Evolutionary conservation across 2,329 filamentous ascomycete genomes (phyloP).

Genomic region (Aspergillus floridensis): DNA sequence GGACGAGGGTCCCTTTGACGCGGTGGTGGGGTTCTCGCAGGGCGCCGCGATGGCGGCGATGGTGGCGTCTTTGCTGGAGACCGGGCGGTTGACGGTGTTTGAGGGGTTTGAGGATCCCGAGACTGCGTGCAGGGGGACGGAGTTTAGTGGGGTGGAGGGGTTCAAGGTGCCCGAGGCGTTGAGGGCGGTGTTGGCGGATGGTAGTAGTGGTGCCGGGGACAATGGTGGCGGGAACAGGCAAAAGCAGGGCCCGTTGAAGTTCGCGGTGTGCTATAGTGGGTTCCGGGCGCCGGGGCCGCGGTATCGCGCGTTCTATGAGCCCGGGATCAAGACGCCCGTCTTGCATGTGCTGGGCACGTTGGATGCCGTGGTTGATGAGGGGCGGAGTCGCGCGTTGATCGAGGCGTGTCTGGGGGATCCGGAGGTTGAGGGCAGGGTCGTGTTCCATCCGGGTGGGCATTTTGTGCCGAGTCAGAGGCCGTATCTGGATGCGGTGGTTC

Average conservation of each 20-base stretch:
- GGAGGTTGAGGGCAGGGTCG: conserved; percentile 51
- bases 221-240: conserved; percentile 19
- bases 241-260: conserved; percentile 59
- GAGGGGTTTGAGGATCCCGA: conserved; percentile 34
- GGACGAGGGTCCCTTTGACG: conserved; percentile 68
- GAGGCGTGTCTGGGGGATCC: conserved; percentile 61
- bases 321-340: conserved; percentile 71
- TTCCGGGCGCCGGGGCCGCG: conserved; percentile 64
- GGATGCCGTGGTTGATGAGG: conserved; percentile 85
- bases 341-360: conserved; percentile 79
- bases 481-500: conserved; percentile 72
- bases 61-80: conserved; percentile 69
- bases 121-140: conserved; percentile 17
- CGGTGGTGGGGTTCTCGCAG: conserved; percentile 78
- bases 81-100: conserved; percentile 46
- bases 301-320: conserved; percentile 71
- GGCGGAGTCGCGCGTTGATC: conserved; percentile 63
- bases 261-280: conserved; percentile 74
- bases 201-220: too few species aligned
- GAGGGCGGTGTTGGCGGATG: conserved; percentile 13
- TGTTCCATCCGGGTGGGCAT: conserved; percentile 84
- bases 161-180: conserved; percentile 55
- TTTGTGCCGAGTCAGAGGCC: conserved; percentile 82
- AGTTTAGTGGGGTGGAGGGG: conserved; percentile 7
- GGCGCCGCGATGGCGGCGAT: conserved; percentile 71